phyloP scores from a whole-genome alignment of 441 rosid species.

The Breynia disticha region DNA sequence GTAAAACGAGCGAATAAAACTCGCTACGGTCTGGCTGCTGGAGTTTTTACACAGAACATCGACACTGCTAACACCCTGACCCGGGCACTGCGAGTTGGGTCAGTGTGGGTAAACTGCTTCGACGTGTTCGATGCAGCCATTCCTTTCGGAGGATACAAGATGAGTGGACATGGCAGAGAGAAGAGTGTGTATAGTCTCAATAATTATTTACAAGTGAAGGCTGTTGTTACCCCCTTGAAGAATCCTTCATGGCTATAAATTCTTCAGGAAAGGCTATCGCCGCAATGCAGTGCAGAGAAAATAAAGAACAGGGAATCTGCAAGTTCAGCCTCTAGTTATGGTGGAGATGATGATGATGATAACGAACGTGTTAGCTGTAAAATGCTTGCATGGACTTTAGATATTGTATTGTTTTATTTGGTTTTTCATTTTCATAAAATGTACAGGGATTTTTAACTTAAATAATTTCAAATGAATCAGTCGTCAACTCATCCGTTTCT shows the following conservation, averaged over 20 bases:
- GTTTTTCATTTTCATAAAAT: too few relatives aligned
- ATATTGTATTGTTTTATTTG: too few relatives aligned
- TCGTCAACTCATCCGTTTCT: too few relatives aligned
- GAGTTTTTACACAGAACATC: not conserved
- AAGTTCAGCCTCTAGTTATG: not conserved
- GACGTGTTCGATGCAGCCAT: not conserved
- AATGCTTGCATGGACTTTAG: too few relatives aligned
- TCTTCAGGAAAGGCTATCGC: not conserved
- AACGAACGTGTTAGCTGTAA: too few relatives aligned
- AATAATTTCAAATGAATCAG: too few relatives aligned
- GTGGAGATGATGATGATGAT: not conserved
- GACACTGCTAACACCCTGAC: not conserved
- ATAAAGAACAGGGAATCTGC: not conserved
- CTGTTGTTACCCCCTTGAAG: not conserved
- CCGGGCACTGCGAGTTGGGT: not conserved
- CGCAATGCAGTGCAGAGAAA: not conserved
- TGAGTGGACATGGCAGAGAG: not conserved
- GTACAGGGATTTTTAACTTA: too few relatives aligned
- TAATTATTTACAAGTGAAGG: not conserved
- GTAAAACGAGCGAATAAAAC: constrained; percentile 53
- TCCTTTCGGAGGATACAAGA: not conserved
- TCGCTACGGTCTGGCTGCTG: not conserved
- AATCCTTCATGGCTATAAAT: not conserved
- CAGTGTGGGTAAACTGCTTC: not conserved
- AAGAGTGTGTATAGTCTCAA: not conserved